These are phyloP conservation scores for Pterothamnion heteromorphum DNA, from an alignment of 31 red algal genomes.

Conservation along the genomic window DNA sequence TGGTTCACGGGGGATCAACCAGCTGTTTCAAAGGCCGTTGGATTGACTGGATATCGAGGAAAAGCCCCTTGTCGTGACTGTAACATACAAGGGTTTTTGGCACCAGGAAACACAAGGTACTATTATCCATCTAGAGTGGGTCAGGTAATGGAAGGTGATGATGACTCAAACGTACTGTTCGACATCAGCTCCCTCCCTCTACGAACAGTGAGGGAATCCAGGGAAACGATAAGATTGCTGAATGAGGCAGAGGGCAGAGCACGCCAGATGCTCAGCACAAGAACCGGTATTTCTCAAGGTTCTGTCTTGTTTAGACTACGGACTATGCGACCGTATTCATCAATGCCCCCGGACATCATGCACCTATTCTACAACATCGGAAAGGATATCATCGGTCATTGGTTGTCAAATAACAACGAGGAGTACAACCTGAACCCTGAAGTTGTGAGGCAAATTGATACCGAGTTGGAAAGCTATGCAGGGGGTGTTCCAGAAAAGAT, in stretches of 20 bases:
- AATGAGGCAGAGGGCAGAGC: neutral
- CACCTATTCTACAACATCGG: conserved; percentile 32
- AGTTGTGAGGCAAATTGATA: neutral
- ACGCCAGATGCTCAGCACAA: neutral
- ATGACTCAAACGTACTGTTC: neutral
- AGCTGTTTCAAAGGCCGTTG: neutral
- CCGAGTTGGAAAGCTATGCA: neutral
- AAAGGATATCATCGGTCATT: neutral
- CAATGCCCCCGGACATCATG: conserved; percentile 2
- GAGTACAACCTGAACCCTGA: neutral
- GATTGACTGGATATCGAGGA: neutral
- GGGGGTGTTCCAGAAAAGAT: conserved; percentile 17
- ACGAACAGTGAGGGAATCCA: neutral
- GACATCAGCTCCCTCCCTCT: neutral
- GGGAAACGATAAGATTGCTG: neutral
- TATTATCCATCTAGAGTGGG: neutral
- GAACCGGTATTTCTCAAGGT: neutral
- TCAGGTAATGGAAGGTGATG: neutral
- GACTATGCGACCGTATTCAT: neutral
- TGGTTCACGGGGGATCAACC: neutral
- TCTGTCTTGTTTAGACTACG: neutral
- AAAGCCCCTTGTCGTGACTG: neutral
- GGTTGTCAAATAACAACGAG: neutral
- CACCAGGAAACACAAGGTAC: neutral
- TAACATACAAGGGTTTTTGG: neutral